Base-by-base conservation (phyloP, 1,284 basidiomycete genomes). In the Phenoliferia sp. region DNA sequence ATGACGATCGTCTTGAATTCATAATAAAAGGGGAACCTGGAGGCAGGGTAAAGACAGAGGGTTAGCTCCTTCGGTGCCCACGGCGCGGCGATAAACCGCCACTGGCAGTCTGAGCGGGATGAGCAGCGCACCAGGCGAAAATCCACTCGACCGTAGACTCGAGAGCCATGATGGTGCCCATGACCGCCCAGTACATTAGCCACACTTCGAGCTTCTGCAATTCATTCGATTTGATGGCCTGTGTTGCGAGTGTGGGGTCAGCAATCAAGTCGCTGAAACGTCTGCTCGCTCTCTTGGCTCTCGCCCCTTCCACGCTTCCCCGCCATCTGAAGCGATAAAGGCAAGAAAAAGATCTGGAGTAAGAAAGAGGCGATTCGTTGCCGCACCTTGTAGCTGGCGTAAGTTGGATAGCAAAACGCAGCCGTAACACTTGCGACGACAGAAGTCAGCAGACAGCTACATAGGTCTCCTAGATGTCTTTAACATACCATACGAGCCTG, bases 141-240 rank as follows among this genome's bases (percentile, higher is more conserved):
- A 86, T 77, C 89, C 90, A 92, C 77, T 92, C 90, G 26, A 88
- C 88, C 54, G 88, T 81, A 73, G 87, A 87, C 77, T 92, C 90
- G 26, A 88, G 80, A 6, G 84, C 85, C 36, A 90, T 82, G 68
- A 92, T 84, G 76, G 86, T 87, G 0, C 89, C 90, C 16, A 92
- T 84, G 0, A 92, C 90, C 35, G 86, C 88, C 90, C 90, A 92
- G 75, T 92, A 93, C 90, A 91, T 92, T 61, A 92, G 82, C 90
- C 90, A 92, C 80, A 88, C 81, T 77, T 92, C 90, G 7, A 92
- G 82, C 34, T 90, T 62, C 35, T 58, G 57, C 9, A 52, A 88
- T 57, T 83, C 86, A 88, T 4, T 88, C 86, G 0, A 88, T 88
- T 44, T 90, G 89, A 56, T 90, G 83, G 76, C n/a, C n/a, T n/a